A percentile compares a stretch with the other conserved stretches of the same genome.
Evolutionary conservation across 345 rosid genomes (phyloP).

Genomic region (Lumnitzera littorea): DNA sequence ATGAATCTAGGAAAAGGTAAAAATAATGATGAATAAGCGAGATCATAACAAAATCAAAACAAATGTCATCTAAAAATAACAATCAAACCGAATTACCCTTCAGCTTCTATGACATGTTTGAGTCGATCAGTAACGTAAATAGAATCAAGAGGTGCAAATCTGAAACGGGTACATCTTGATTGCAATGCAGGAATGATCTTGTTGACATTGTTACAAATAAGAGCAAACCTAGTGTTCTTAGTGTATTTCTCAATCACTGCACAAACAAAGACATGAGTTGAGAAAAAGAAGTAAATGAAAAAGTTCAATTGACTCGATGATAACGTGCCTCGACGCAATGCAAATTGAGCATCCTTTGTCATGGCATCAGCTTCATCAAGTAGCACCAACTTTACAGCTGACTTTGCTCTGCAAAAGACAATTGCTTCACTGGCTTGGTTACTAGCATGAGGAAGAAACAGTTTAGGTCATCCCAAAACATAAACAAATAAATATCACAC

Average conservation of each 20-base stretch:
- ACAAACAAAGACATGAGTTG: conserved; percentile 13
- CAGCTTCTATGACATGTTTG: conserved; percentile 70
- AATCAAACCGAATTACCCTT: conserved; percentile 42
- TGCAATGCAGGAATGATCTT: conserved; percentile 97
- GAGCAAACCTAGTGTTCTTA: conserved; percentile 87
- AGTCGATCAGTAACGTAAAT: conserved; percentile 67
- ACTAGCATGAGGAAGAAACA: neutral
- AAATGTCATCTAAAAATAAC: neutral
- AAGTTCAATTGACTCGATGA: neutral
- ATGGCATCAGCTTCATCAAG: conserved; percentile 97
- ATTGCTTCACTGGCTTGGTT: conserved; percentile 4
- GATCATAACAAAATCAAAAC: neutral
- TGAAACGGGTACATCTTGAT: conserved; percentile 93
- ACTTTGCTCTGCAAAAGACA: conserved; percentile 43
- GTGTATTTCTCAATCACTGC: conserved; percentile 95
- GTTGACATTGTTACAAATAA: conserved; percentile 91
- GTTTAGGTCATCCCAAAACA: neutral
- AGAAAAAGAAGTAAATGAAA: conserved; percentile 2
- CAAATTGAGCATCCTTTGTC: conserved; percentile 99
- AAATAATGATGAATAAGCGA: neutral
- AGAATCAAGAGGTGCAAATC: conserved; percentile 91
- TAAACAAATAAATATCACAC: neutral
- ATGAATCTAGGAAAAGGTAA: neutral
- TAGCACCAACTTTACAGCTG: conserved; percentile 77
- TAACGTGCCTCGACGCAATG: conserved; percentile 74